Percentiles rank a stretch among this genome's conserved stretches.
Evolutionary conservation across 2,329 filamentous ascomycete genomes (phyloP).

Genomic region (Arthrobotrys sinensis): DNA sequence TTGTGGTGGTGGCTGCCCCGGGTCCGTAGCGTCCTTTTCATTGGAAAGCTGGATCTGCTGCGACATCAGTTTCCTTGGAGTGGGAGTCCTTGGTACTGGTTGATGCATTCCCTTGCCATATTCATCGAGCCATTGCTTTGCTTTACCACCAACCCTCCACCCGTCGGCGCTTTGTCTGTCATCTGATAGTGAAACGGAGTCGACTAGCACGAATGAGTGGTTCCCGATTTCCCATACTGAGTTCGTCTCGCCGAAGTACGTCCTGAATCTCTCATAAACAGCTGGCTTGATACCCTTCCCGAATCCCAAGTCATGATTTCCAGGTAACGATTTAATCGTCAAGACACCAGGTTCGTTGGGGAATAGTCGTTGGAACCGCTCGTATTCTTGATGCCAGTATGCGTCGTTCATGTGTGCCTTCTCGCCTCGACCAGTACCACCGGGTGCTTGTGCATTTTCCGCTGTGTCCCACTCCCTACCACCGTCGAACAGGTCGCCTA

Average conservation of each 20-base stretch:
- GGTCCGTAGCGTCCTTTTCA: conserved; percentile 69
- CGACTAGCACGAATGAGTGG: conserved; percentile 93
- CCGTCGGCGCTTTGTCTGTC: conserved; percentile 77
- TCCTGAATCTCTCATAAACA: conserved; percentile 85
- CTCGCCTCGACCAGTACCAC: conserved; percentile 42
- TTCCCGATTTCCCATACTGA: conserved; percentile 92
- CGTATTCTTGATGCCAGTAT: conserved; percentile 90
- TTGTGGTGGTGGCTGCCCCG: conserved; percentile 60
- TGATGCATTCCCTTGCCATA: conserved; percentile 74
- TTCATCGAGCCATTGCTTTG: conserved; percentile 74
- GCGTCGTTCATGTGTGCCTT: conserved; percentile 78
- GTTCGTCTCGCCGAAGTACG: conserved; percentile 93
- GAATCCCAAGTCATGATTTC: conserved; percentile 96
- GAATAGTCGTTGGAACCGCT: conserved; percentile 88
- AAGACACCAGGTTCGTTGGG: conserved; percentile 77
- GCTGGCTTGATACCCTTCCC: conserved; percentile 85
- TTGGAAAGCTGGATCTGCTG: conserved; percentile 68
- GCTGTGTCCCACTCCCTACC: conserved; percentile 92
- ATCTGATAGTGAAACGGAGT: conserved; percentile 89
- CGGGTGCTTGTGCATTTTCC: conserved; percentile 68
- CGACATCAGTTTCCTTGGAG: conserved; percentile 66
- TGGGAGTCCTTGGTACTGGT: conserved; percentile 65
- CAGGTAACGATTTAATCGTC: conserved; percentile 87
- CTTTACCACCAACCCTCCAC: conserved; percentile 74
- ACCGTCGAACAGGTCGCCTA: conserved; percentile 95